phyloP scores from a whole-genome alignment of 208 protist genomes.

The Eutreptiella sp. region DNA sequence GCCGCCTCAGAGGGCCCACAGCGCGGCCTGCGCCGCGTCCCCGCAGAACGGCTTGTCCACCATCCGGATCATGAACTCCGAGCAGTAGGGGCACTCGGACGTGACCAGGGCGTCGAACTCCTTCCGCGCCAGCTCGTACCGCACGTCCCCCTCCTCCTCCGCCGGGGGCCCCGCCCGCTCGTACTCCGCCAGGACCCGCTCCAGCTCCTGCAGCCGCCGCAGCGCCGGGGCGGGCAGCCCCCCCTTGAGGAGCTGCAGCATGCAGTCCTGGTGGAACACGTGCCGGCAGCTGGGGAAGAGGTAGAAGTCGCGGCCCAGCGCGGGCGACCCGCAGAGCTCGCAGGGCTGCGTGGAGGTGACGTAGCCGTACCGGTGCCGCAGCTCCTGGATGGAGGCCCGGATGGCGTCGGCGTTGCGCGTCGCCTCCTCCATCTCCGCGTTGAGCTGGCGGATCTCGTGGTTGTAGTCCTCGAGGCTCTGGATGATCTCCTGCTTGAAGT shows the following conservation, averaged over 20 bases:
- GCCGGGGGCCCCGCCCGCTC: neutral
- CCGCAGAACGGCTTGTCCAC: no score
- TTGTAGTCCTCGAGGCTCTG: slow-evolving; percentile 79
- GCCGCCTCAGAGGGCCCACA: no score
- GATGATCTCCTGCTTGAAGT: slow-evolving; percentile 89
- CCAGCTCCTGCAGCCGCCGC: neutral
- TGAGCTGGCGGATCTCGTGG: slow-evolving; percentile 61
- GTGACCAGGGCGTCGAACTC: slow-evolving; percentile 54
- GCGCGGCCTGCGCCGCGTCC: no score
- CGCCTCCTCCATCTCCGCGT: slow-evolving; percentile 72
- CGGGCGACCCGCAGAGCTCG: slow-evolving; percentile 57
- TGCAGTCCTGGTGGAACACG: slow-evolving; percentile 63
- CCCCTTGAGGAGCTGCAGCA: slow-evolving; percentile 26
- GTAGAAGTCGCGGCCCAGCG: slow-evolving; percentile 38
- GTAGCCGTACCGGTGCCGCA: slow-evolving; percentile 67
- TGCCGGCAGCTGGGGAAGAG: slow-evolving; percentile 70
- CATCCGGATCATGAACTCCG: no score
- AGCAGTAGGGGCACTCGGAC: slow-evolving; percentile 50
- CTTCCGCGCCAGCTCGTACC: neutral
- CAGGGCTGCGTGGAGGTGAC: slow-evolving; percentile 71
- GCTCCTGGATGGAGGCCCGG: slow-evolving; percentile 75
- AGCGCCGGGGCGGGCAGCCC: neutral
- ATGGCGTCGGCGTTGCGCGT: slow-evolving; percentile 71
- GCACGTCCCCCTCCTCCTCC: neutral
- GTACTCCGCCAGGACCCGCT: slow-evolving; percentile 16